These are phyloP conservation scores for Clonostachys sp. DNA, from an alignment of 2,329 filamentous ascomycete genomes.

Conservation along the genomic window DNA sequence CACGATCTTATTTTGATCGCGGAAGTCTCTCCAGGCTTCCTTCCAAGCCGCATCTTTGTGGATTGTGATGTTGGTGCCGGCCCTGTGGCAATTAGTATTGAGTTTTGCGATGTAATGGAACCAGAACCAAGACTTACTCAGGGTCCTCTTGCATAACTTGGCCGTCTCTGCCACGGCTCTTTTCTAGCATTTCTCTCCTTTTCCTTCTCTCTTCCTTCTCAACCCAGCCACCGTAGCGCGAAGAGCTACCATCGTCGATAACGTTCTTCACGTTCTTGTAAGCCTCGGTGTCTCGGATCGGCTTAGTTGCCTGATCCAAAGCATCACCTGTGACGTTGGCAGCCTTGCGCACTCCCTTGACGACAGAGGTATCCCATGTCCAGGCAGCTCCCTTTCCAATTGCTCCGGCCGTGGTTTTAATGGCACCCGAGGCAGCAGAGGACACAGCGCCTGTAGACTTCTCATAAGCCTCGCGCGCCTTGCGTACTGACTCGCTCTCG, in stretches of 20 bases:
- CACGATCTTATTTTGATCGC: conserved; percentile 82
- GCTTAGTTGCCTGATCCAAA: conserved; percentile 90
- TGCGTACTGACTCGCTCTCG: conserved; percentile 86
- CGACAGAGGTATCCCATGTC: conserved; percentile 94
- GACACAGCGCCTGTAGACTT: conserved; percentile 80
- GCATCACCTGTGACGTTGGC: conserved; percentile 82
- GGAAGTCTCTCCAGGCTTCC: conserved; percentile 96
- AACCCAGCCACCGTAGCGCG: conserved; percentile 91
- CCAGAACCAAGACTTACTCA: conserved; percentile 56
- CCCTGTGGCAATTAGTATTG: conserved; percentile 50
- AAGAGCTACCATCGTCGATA: conserved; percentile 95
- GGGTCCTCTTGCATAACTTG: conserved; percentile 78
- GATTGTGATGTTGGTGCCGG: conserved; percentile 87
- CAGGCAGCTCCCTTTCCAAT: conserved; percentile 89
- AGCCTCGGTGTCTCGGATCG: conserved; percentile 89
- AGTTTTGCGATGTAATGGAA: neutral
- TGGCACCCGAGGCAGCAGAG: conserved; percentile 69
- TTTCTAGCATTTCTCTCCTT: conserved; percentile 69
- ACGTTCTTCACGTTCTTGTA: conserved; percentile 94
- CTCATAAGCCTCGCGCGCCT: conserved; percentile 81
- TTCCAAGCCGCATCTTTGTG: conserved; percentile 98
- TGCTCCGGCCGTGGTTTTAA: conserved; percentile 80
- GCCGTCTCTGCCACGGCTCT: conserved; percentile 43
- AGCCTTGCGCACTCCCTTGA: conserved; percentile 85
- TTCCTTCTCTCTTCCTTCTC: conserved; percentile 92